Evolutionary conservation across 345 rosid species (phyloP), one percentile per base, ranked within the genome.

Genomic region (Heritiera littoralis): DNA sequence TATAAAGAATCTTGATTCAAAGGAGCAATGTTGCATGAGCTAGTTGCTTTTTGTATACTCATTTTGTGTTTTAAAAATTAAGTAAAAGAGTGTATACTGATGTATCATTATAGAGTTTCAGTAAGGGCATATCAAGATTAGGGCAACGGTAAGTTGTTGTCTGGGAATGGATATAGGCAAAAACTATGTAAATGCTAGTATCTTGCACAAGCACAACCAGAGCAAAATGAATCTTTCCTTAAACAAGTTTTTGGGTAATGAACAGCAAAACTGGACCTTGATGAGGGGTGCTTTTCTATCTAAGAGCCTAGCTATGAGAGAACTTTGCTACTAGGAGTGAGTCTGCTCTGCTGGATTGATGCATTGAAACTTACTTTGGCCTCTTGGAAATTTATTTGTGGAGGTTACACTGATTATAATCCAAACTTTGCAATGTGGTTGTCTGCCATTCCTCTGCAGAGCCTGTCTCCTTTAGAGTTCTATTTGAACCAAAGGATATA

Each of bases 281-380:
- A 23, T 23, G 28, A 23, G 28, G 0, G 28, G 28, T 23, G 28
- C 28, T 23, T 23, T 23, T 23, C 28, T 23, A 23, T 23, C 28
- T 23, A 23, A 23, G 28, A 23, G 28, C 28, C 28, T 23, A 23
- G 28, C 28, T 23, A 23, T 23, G 0, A 23, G 28, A 23, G 28
- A 23, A 23, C 28, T 23, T 23, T 23, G 45, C 30, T 72, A 15
- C 61, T 52, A 15, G 9, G 51, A 7, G 5, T 48, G 59, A 7
- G 13, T 49, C 43, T 49, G 23, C 30, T 71, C 12, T 52, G 52
- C 45, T 72, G 12, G 76, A 72, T 28, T 48, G 74, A 48, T 70
- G 30, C 63, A 52, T 17, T 52, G 74, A 28, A 48, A 17, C 43
- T 28, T 1, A 52, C 23, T 32, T 52, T 52, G 28, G 56, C 61